Evolutionary conservation across 1,284 basidiomycete genomes (phyloP).

Genomic region (Sanghuangporus weigelae): DNA sequence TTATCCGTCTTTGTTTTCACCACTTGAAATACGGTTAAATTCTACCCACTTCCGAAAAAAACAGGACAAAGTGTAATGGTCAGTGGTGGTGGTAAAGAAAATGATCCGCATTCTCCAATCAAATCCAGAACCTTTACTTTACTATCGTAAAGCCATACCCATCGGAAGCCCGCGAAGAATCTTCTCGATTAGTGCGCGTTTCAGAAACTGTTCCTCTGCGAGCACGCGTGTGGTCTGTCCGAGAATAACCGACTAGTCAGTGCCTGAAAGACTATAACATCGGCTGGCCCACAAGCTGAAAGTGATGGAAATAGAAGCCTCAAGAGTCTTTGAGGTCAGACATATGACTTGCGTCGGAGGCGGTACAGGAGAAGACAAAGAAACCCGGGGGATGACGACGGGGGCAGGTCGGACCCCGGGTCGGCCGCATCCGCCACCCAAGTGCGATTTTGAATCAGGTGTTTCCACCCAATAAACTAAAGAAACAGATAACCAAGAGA

Average conservation of each 20-base stretch:
- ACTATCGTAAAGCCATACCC: constrained; percentile 25
- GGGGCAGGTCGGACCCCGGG: not conserved
- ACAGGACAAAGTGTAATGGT: not conserved
- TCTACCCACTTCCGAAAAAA: not conserved
- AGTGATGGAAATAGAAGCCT: constrained; percentile 12
- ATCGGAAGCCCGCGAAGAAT: constrained; percentile 69
- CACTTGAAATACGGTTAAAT: not conserved
- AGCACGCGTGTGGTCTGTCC: constrained; percentile 77
- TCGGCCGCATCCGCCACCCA: constrained; percentile 14
- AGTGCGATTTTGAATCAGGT: not conserved
- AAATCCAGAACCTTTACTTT: not conserved
- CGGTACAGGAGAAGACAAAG: not conserved
- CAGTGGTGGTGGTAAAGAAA: not conserved
- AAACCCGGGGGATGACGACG: not conserved
- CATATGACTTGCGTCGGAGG: not conserved
- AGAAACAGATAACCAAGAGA: constrained; percentile 16
- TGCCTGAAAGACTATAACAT: too few species aligned
- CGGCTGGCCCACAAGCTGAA: not conserved
- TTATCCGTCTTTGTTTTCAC: not conserved
- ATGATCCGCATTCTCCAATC: not conserved
- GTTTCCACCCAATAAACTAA: not conserved
- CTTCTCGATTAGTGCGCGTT: constrained; percentile 86
- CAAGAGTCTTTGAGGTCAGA: not conserved
- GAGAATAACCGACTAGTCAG: constrained; percentile 15
- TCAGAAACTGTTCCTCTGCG: constrained; percentile 93